Percentiles rank a stretch among this genome's conserved stretches.
Conservation (phyloP, 1,139 yeast genomes). For the Hyphopichia wangnamkhiaoensis region DNA sequence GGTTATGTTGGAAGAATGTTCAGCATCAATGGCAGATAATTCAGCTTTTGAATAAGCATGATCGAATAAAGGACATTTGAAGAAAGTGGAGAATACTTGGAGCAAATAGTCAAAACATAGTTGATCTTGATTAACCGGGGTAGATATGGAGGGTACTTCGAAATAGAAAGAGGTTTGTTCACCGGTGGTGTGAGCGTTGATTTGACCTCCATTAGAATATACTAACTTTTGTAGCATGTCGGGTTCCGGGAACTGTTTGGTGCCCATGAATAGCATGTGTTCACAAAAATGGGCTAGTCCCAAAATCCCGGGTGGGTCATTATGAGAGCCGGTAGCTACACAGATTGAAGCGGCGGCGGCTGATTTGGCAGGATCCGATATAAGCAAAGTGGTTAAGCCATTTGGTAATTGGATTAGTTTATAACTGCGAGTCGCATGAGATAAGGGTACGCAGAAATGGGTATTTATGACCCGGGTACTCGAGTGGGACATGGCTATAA, state of each 20-base stretch:
- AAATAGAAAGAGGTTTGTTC: conserved; percentile 63
- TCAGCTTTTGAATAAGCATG: conserved; percentile 47
- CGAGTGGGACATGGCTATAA: too few relatives aligned
- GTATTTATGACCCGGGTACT: neutral
- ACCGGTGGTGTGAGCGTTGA: conserved; percentile 69
- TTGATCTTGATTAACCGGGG: conserved; percentile 12
- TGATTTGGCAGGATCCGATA: conserved; percentile 57
- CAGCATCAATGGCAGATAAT: conserved; percentile 60
- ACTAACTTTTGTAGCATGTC: conserved; percentile 46
- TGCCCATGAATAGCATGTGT: conserved; percentile 63
- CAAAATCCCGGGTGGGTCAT: conserved; percentile 53
- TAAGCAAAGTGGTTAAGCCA: conserved; percentile 51
- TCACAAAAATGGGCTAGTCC: conserved; percentile 80
- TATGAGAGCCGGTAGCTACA: conserved; percentile 63
- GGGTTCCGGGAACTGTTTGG: conserved; percentile 52
- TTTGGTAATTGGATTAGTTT: conserved; percentile 50
- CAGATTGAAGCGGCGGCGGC: conserved; percentile 47
- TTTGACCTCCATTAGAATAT: conserved; percentile 50
- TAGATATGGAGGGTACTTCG: conserved; percentile 51
- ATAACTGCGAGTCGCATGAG: conserved; percentile 36
- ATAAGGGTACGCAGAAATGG: conserved; percentile 31
- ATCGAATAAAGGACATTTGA: conserved; percentile 52
- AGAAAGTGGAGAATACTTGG: conserved; percentile 52
- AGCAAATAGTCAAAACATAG: conserved; percentile 45
- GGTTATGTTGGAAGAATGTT: conserved; percentile 54